Evolutionary conservation across 805 yeast species (phyloP).

Genomic region (Ogataea dorogensis): DNA sequence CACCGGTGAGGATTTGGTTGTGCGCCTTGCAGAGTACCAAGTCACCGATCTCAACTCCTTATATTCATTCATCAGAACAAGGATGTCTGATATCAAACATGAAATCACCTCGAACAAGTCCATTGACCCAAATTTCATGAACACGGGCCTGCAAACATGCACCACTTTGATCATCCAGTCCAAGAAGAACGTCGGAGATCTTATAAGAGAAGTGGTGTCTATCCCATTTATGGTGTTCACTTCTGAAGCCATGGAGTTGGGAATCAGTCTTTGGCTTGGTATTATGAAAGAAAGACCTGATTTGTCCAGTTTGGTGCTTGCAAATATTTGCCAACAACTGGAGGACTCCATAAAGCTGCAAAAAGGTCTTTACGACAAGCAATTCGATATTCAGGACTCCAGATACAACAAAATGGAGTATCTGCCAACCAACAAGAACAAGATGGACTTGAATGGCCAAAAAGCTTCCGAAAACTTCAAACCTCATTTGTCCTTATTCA

Average conservation of each 20-base stretch:
- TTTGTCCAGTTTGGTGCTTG: constrained; percentile 55
- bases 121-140: constrained; percentile 35
- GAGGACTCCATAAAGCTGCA: constrained; percentile 57
- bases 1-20: constrained; percentile 36
- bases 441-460: constrained; percentile 51
- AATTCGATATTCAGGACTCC: constrained; percentile 54
- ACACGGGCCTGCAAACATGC: constrained; percentile 41
- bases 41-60: constrained; percentile 27
- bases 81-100: constrained; percentile 9
- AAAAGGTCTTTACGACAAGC: constrained; percentile 63
- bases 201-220: constrained; percentile 51
- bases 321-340: constrained; percentile 71
- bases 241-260: constrained; percentile 55
- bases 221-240: constrained; percentile 73
- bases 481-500: constrained; percentile 69
- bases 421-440: constrained; percentile 71
- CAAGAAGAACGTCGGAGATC: constrained; percentile 42
- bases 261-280: constrained; percentile 78
- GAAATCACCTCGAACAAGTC: constrained; percentile 9
- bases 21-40: constrained; percentile 29
- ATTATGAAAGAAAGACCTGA: constrained; percentile 65
- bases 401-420: constrained; percentile 82
- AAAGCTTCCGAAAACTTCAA: constrained; percentile 47
- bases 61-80: constrained; percentile 10
- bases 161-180: constrained; percentile 42